phyloP scores from a whole-genome alignment of 129 eudicot genomes.

The Flaveria robusta region DNA sequence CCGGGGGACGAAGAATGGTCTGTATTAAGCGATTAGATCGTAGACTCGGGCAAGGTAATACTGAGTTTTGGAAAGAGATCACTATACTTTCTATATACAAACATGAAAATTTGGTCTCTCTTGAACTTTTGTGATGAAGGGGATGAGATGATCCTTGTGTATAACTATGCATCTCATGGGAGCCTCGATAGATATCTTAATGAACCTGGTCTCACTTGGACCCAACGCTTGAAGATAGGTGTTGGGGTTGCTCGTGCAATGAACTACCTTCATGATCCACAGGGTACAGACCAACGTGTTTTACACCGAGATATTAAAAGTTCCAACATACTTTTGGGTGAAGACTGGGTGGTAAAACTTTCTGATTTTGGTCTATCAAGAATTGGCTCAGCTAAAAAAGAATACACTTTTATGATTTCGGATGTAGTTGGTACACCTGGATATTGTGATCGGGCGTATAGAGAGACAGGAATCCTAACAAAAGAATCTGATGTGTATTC shows the following conservation, averaged over 20 bases:
- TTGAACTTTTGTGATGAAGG: not conserved
- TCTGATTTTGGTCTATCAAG: conserved; percentile 21
- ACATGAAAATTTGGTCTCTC: conserved; percentile 9
- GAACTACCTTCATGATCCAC: conserved; percentile 7
- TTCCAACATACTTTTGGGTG: conserved; percentile 6
- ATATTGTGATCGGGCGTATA: conserved; percentile 8
- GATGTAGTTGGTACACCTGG: not conserved
- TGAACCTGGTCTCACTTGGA: conserved; percentile 9
- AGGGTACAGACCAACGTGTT: not conserved
- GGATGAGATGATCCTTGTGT: conserved; percentile 6
- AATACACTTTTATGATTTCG: too few species aligned
- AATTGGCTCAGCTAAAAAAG: not conserved
- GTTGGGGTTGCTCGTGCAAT: conserved; percentile 6
- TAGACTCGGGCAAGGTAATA: conserved; percentile 12
- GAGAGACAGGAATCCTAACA: not conserved
- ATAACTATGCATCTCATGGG: conserved; percentile 5
- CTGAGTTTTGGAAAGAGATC: conserved; percentile 19
- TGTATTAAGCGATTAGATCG: conserved; percentile 22
- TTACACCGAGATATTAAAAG: conserved; percentile 13
- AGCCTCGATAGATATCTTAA: conserved; percentile 17
- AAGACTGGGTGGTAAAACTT: conserved; percentile 12
- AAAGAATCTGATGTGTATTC: conserved; percentile 26
- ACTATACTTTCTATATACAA: not conserved
- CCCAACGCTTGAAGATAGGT: conserved; percentile 23
- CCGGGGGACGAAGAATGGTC: not conserved